Base-by-base conservation (phyloP, 495 filamentous ascomycete species). In the Trichocladium antarcticum region DNA sequence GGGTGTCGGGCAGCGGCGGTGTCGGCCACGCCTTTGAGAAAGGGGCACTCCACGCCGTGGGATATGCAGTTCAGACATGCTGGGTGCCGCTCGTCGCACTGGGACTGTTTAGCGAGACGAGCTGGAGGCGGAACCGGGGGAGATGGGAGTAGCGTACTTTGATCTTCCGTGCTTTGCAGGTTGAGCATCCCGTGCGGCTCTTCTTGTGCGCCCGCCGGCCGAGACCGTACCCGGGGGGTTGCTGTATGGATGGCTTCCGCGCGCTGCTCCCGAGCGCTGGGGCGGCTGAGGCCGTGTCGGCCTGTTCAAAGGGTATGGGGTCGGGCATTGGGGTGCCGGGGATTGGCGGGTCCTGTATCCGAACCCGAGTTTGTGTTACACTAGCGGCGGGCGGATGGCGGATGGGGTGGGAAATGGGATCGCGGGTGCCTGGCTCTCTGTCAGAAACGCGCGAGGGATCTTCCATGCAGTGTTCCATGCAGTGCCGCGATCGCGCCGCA, bases 21-120 rank as follows among this genome's bases (percentile, higher is more conserved):
- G 28, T 0, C 14, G 15, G 36, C 8, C 19, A 43, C 21, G 20
- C 37, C 28, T 1, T 57, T 50, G 24, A 59, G 47, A 38, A 68
- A 71, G 38, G 68, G 65, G 40, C 69, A 72, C 32, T 58, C 45
- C 19, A 68, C 62, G 14, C 65, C 62, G 38, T 72, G 69, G 15
- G 57, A 59, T 1, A 67, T 61, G 50, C 69, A 72, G 55, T 72
- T 72, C 34, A 63, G 52, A 39, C 69, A 72, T 41, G 57, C 50
- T 8, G 69, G 69, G 28, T 68, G 65, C n/a, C 60, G 51, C 40
- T 72, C 69, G 44, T 71, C 69, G 47, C 69, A 72, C 68, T 69
- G 9, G 2, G 1, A 2, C 4, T 7, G 19, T 3, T 34, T 49
- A 27, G 51, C 35, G 22, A 6, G 7, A 1, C 9, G 21, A 7